phyloP scores from a whole-genome alignment of 2,329 filamentous ascomycete genomes.

The Ramichloridium luteum region DNA sequence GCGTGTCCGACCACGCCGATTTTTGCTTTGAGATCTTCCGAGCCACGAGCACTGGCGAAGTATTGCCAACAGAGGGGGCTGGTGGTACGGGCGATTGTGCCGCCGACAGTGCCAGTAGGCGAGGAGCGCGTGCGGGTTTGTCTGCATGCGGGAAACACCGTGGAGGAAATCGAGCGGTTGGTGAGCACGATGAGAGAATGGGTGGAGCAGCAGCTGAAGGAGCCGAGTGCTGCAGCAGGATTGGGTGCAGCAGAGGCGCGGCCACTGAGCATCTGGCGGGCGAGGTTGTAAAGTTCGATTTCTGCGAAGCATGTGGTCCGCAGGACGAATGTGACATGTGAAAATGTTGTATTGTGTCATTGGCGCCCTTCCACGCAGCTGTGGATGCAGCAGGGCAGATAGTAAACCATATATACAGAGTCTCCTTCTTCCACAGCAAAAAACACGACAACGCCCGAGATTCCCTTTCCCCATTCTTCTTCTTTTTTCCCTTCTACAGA shows the following conservation, averaged over 20 bases:
- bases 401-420: no score
- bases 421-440: no score
- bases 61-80: conserved; percentile 49
- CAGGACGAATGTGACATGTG: no score
- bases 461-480: no score
- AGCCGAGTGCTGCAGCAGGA: conserved; percentile 2
- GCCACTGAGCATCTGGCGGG: no score
- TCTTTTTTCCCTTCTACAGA: conserved; percentile 21
- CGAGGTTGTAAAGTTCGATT: no score
- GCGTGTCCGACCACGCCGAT: conserved; percentile 47
- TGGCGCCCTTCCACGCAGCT: no score
- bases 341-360: no score
- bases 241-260: no score
- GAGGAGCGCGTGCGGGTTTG: conserved; percentile 54
- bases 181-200: conserved; percentile 38
- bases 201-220: conserved; percentile 23
- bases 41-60: conserved; percentile 46
- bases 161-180: conserved; percentile 44
- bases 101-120: conserved; percentile 54
- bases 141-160: conserved; percentile 54
- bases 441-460: no score
- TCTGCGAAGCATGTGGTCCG: no score
- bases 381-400: no score
- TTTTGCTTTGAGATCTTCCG: conserved; percentile 47
- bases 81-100: conserved; percentile 52